Base-by-base conservation (phyloP, 768 basidiomycete genomes). In the Lyophyllum decastes region DNA sequence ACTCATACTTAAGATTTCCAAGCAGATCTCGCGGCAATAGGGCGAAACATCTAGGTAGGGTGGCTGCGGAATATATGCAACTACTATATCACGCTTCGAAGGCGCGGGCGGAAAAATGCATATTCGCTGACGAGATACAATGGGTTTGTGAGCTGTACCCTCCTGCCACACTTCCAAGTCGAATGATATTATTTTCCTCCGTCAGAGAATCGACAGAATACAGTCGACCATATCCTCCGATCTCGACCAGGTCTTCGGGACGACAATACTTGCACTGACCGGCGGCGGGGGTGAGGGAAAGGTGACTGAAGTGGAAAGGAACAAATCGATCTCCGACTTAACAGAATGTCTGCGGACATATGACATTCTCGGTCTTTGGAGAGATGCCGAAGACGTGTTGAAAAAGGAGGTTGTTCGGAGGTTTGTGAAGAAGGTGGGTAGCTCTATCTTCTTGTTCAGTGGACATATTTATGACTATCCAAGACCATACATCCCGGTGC, bases 11-110 rank as follows among this genome's bases (percentile, higher is more conserved):
- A 38, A 38, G 16, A 7, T 2, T 17, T 2, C 40, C 4, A 4
- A n/a, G 22, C 66, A 90, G 88, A 66, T 72, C 78, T 38, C 83
- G 79, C 61, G 83, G 82, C 9, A 86, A 84, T 68, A 80, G 86
- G 45, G 87, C 89, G 30, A 92, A 94, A 68, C 91, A 94, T 68
- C 78, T 96, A 14, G 80, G 83, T 11, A 84, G 95, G 50, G 90
- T 95, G 26, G 93, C 95, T 14, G 80, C 86, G 9, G 97, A 98
- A 72, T 98, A 96, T 68, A 91, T 85, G 10, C 95, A 98, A 68
- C 80, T 98, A 19, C 78, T 94, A 24, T 99, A 99, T 70, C 91
- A 97, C 62, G 82, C 85, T 24, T 82, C 85, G 19, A 96, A 97
- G 71, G 94, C 95, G 11, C 78, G 83, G 6, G 73, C 75, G 10